Percentiles rank a stretch among this genome's conserved stretches.
Conservation (phyloP, 495 filamentous ascomycete species). For the Penicillium chermesinum region DNA sequence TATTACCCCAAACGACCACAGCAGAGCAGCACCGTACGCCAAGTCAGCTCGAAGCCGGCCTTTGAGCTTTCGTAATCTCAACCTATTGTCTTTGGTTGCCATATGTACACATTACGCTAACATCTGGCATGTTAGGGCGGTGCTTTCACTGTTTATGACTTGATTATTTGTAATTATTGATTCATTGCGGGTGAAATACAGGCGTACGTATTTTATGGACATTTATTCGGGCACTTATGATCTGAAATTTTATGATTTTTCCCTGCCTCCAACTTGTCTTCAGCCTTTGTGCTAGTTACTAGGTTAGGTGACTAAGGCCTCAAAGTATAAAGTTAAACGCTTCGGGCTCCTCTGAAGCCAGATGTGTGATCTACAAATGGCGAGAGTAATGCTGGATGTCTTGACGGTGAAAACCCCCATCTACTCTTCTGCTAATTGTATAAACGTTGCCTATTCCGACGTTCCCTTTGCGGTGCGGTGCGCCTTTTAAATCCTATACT, state of each 20-base stretch:
- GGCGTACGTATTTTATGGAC: conserved; percentile 1
- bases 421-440: too few species aligned
- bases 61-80: conserved; percentile 4
- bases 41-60: conserved; percentile 33
- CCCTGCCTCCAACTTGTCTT: background rate
- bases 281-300: too few species aligned
- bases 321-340: too few species aligned
- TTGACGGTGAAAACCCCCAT: too few species aligned
- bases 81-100: conserved; percentile 4
- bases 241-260: background rate
- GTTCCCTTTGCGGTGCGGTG: too few species aligned
- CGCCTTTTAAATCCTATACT: too few species aligned
- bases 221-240: conserved; percentile 1
- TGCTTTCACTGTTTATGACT: conserved; percentile 18
- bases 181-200: background rate
- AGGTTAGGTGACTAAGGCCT: too few species aligned
- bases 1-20: background rate
- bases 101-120: conserved; percentile 11
- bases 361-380: too few species aligned
- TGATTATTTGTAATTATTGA: conserved; percentile 18
- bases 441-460: too few species aligned
- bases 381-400: too few species aligned
- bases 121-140: conserved; percentile 31
- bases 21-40: conserved; percentile 19
- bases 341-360: too few species aligned